Base-by-base conservation (phyloP, 306 rosid species). In the Casuarina cunninghamiana region DNA sequence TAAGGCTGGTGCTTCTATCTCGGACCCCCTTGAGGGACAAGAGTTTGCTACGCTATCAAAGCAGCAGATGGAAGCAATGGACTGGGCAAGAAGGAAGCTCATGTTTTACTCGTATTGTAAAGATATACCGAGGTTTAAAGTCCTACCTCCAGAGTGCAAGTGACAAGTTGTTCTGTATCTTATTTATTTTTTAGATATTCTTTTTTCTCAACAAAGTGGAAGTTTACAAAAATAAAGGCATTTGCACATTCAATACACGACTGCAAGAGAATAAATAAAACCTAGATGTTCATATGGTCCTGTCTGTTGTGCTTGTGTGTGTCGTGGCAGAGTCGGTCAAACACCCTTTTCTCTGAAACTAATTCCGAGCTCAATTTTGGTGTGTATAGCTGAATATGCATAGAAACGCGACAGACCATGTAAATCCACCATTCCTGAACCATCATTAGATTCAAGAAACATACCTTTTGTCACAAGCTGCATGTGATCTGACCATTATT, bases 91-190 rank as follows among this genome's bases (percentile, higher is more conserved):
- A 87, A 87, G 89, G 15, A 95, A 95, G 83, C 96, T 92, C 57
- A 88, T 95, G 98, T 91, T 95, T 75, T 95, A 95, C 85, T 95
- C 98, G 10, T 95, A 95, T 45, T 95, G 98, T 82, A 86, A 86
- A 81, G 97, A 95, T 68, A 78, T 51, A 51, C 37, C 81, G 42
- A 89, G 98, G 83, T 95, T 71, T 79, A 92, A 89, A 73, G 89
- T 92, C 80, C 15, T 88, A n/a, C 97, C 97, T 35, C 90, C 97
- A 45, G 98, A 95, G 83, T 92, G 98, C 88, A 85, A 79, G 70
- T 88, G 61, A 81, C 48, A 17, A 67, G 49, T 39, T 19, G 43
- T 51, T 45, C 10, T 19, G 3, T 35, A 35, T 67, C 37, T 41
- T 51, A 38, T 37, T 3, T 54, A 19, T 35, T 55, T 38, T 65